Evolutionary conservation across 352 stramenopile genomes (phyloP).

Genomic region (Phytophthora uliginosa): DNA sequence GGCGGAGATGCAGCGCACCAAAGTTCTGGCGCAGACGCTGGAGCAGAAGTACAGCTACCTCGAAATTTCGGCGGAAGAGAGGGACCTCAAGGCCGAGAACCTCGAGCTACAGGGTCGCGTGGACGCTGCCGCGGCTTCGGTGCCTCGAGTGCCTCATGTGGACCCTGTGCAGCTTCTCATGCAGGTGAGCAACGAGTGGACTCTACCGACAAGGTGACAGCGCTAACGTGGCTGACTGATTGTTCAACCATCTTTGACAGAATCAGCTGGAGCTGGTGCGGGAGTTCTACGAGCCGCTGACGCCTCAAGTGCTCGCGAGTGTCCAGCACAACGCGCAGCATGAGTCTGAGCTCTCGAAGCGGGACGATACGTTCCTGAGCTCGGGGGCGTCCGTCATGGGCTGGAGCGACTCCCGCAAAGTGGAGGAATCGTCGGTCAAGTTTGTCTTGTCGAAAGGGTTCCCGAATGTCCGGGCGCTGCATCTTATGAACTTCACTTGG

Average conservation of each 20-base stretch:
- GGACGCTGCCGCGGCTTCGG: constrained; percentile 7
- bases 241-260: constrained; percentile 10
- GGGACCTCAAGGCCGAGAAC: constrained; percentile 46
- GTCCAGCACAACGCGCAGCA: constrained; percentile 36
- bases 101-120: constrained; percentile 30
- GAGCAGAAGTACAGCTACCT: constrained; percentile 54
- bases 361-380: constrained; percentile 38
- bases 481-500: constrained; percentile 57
- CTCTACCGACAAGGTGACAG: background rate
- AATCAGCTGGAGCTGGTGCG: constrained; percentile 55
- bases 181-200: constrained; percentile 13
- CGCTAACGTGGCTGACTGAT: constrained; percentile 11
- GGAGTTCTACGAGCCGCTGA: constrained; percentile 51
- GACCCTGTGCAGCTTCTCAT: constrained; percentile 37
- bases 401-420: constrained; percentile 58
- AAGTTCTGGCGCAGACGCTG: constrained; percentile 40
- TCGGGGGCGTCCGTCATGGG: constrained; percentile 57
- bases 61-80: constrained; percentile 47
- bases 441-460: constrained; percentile 66
- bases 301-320: constrained; percentile 16
- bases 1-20: constrained; percentile 48
- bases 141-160: constrained; percentile 21
- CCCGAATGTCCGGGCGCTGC: constrained; percentile 33
- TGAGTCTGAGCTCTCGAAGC: constrained; percentile 38
- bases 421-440: constrained; percentile 48